Evolutionary conservation across 495 filamentous ascomycete genomes (phyloP).

Genomic region (Lasiosphaeria miniovina): DNA sequence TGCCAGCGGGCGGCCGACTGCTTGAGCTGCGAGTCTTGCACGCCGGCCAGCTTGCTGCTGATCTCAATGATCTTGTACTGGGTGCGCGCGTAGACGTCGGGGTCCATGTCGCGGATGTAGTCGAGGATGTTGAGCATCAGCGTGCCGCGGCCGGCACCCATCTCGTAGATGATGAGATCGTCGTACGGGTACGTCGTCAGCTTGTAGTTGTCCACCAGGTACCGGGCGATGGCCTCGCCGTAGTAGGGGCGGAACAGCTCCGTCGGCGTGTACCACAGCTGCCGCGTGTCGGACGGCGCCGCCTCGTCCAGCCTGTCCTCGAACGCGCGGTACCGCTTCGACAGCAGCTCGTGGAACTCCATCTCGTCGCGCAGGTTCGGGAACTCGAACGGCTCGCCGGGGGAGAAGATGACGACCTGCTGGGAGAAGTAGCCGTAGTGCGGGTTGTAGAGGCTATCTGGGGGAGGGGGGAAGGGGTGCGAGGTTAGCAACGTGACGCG

Average conservation of each 20-base stretch:
- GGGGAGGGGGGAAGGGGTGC: neutral
- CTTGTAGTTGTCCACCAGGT: constrained; percentile 93
- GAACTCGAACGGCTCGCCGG: constrained; percentile 92
- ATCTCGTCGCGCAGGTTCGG: constrained; percentile 72
- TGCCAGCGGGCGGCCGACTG: constrained; percentile 51
- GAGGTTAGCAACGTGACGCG: too few species aligned
- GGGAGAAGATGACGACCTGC: constrained; percentile 92
- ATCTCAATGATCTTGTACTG: constrained; percentile 97
- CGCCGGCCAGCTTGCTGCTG: constrained; percentile 68
- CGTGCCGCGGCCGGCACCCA: constrained; percentile 96
- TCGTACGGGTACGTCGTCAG: constrained; percentile 90
- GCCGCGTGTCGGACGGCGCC: constrained; percentile 65
- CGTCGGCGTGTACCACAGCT: constrained; percentile 98
- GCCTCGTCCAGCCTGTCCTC: constrained; percentile 79
- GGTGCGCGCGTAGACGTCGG: constrained; percentile 90
- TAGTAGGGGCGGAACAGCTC: constrained; percentile 97
- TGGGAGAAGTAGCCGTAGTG: constrained; percentile 98
- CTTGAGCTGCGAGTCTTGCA: constrained; percentile 70
- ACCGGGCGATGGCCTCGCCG: constrained; percentile 91
- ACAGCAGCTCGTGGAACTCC: constrained; percentile 72
- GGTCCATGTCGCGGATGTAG: constrained; percentile 86
- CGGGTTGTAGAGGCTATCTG: constrained; percentile 95
- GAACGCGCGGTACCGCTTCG: constrained; percentile 79
- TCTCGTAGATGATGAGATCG: constrained; percentile 97
- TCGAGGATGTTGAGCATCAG: constrained; percentile 98